Percentiles rank a stretch among this genome's conserved stretches.
Conservation (phyloP, 140 eudicot genomes). For the Bidens hawaiensis region DNA sequence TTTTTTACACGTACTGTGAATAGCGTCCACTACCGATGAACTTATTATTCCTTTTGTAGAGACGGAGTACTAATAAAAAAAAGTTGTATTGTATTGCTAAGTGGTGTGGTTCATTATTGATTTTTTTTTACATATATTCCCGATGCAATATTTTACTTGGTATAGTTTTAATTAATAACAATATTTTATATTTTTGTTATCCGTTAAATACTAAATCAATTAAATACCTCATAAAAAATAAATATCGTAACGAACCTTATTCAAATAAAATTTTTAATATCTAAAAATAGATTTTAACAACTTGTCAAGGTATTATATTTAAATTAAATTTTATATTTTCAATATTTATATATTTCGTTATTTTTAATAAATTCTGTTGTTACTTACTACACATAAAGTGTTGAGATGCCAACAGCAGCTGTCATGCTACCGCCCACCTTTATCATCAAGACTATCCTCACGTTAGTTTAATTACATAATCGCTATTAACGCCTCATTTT, state of each 20-base stretch:
- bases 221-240: background rate
- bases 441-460: constrained; percentile 27
- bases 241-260: background rate
- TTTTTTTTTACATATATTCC: too few species aligned
- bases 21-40: too few species aligned
- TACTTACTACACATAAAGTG: constrained; percentile 10
- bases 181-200: too few species aligned
- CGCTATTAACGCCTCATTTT: constrained; percentile 22
- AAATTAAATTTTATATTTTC: background rate
- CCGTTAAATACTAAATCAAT: too few species aligned
- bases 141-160: too few species aligned
- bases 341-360: background rate
- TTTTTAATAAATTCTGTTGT: constrained; percentile 1
- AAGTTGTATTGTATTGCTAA: too few species aligned
- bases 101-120: too few species aligned
- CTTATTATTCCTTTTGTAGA: too few species aligned
- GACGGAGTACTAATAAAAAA: too few species aligned
- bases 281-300: constrained; percentile 8
- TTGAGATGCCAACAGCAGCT: constrained; percentile 27
- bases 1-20: too few species aligned
- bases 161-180: too few species aligned
- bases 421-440: constrained; percentile 30
- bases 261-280: background rate
- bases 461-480: constrained; percentile 17
- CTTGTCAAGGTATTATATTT: background rate